A percentile compares a stretch with the other conserved stretches of the same genome.
Evolutionary conservation across 306 rosid species (phyloP).

Genomic region (Spatholobus suberectus): DNA sequence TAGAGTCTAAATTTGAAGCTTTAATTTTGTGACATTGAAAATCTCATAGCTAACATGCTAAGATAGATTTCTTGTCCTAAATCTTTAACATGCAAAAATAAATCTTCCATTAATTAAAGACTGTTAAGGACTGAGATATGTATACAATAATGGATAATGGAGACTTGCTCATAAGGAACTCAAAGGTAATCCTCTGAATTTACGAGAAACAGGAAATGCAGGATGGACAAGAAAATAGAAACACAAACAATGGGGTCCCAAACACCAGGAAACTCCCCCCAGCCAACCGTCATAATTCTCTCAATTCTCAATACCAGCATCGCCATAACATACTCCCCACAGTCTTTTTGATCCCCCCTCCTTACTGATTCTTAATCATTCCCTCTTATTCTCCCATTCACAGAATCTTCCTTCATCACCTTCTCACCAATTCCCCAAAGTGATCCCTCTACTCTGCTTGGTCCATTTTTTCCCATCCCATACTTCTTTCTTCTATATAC

Average conservation of each 20-base stretch:
- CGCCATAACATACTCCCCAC: not conserved
- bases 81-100: constrained; percentile 26
- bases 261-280: too few relatives aligned
- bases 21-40: constrained; percentile 13
- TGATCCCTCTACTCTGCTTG: not conserved
- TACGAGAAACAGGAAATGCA: not conserved
- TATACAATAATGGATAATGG: not conserved
- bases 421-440: not conserved
- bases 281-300: too few relatives aligned
- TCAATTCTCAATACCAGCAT: not conserved
- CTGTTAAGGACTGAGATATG: not conserved
- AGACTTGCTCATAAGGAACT: not conserved
- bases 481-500: not conserved
- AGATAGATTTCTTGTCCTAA: constrained; percentile 2
- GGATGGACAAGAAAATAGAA: too few relatives aligned
- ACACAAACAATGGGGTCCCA: too few relatives aligned
- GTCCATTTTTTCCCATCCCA: not conserved
- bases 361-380: not conserved
- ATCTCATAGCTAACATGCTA: not conserved
- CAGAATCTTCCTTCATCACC: not conserved
- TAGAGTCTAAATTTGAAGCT: constrained; percentile 27
- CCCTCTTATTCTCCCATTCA: not conserved
- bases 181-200: not conserved
- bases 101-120: not conserved
- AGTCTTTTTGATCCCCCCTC: not conserved